Conservation (phyloP, 441 rosid species). For the Pelargonium myrrhifolium region DNA sequence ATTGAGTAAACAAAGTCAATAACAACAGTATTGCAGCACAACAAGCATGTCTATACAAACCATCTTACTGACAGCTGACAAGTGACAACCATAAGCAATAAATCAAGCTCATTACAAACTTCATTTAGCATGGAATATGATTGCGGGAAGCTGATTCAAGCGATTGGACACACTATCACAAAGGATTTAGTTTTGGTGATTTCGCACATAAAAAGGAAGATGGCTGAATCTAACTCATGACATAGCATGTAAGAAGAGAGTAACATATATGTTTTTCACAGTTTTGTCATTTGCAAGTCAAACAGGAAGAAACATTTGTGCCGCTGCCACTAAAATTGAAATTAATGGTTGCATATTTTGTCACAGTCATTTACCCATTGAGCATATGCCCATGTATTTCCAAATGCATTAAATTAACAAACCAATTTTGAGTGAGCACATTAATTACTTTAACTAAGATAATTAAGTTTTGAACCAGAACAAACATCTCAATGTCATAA, state of each 20-base stretch:
- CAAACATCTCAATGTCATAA: not conserved
- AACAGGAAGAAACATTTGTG: not conserved
- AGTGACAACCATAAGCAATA: not conserved
- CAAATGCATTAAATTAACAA: too few species aligned
- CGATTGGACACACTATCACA: not conserved
- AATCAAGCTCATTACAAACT: not conserved
- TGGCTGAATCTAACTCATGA: not conserved
- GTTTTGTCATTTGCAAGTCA: not conserved
- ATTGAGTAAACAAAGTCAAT: not conserved
- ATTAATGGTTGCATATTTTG: not conserved
- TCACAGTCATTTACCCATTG: not conserved
- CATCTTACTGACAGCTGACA: not conserved
- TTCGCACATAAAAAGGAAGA: not conserved
- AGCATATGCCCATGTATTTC: too few species aligned
- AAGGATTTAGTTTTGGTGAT: not conserved
- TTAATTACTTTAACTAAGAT: too few species aligned
- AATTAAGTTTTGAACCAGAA: not conserved
- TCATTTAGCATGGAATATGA: not conserved
- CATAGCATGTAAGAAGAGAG: not conserved
- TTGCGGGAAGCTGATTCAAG: not conserved
- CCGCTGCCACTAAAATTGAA: not conserved
- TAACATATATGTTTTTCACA: not conserved
- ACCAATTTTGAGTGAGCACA: too few species aligned
- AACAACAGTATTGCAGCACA: not conserved
- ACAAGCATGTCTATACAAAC: not conserved